A percentile compares a stretch with the other conserved stretches of the same genome.
These are phyloP conservation scores for Boletus sp. DNA, from an alignment of 768 basidiomycete species.

Conservation along the genomic window DNA sequence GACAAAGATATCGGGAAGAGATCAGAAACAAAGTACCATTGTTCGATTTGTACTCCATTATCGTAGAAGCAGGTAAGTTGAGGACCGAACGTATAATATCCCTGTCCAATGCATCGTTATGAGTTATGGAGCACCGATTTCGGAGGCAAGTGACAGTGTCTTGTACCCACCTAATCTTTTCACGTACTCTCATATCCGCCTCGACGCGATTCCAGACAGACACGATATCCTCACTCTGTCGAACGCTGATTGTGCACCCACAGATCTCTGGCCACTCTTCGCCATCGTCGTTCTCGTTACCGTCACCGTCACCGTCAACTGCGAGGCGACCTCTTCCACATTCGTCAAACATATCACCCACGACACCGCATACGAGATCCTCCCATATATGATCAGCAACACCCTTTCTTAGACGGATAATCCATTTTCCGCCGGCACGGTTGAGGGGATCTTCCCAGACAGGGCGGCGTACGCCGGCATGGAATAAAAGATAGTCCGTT, in stretches of 20 bases:
- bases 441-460: slow-evolving; percentile 97
- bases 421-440: slow-evolving; percentile 88
- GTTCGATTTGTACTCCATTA: slow-evolving; percentile 95
- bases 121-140: not conserved
- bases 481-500: slow-evolving; percentile 93
- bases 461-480: slow-evolving; percentile 77
- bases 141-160: slow-evolving; percentile 29
- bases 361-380: slow-evolving; percentile 78
- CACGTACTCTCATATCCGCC: slow-evolving; percentile 68
- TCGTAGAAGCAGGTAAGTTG: slow-evolving; percentile 68
- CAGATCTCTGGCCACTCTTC: slow-evolving; percentile 79
- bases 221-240: slow-evolving; percentile 92
- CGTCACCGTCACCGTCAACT: slow-evolving; percentile 32
- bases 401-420: slow-evolving; percentile 87
- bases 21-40: slow-evolving; percentile 48
- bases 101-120: slow-evolving; percentile 37
- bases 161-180: slow-evolving; percentile 71
- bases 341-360: slow-evolving; percentile 87
- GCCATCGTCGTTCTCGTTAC: slow-evolving; percentile 34
- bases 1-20: not conserved
- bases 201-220: slow-evolving; percentile 90
- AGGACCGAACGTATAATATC: slow-evolving; percentile 78
- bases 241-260: slow-evolving; percentile 91
- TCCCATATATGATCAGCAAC: slow-evolving; percentile 91
- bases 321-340: slow-evolving; percentile 38